phyloP scores from a whole-genome alignment of 768 basidiomycete species.

The Cytidiella melzeri region DNA sequence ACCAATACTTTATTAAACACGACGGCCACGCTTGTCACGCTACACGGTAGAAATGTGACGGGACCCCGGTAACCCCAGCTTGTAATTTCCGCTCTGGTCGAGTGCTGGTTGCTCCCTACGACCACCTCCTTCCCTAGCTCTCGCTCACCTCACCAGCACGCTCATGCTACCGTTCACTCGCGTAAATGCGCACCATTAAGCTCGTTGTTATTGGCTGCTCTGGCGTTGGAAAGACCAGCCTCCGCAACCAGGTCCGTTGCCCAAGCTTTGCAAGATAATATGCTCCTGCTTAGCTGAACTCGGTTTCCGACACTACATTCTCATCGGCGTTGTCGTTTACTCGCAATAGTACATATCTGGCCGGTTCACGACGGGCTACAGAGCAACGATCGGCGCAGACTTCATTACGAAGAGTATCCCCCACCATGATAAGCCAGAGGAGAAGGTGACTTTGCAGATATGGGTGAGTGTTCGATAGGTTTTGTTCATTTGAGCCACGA shows the following conservation, averaged over 20 bases:
- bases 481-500: too few relatives aligned
- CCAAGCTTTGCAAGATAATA: background rate
- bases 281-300: constrained; percentile 2
- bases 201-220: constrained; percentile 77
- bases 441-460: constrained; percentile 63
- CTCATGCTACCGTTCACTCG: too few relatives aligned
- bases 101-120: background rate
- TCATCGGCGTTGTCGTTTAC: background rate
- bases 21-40: too few relatives aligned
- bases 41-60: too few relatives aligned
- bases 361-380: constrained; percentile 68
- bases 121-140: background rate
- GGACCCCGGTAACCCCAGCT: too few relatives aligned
- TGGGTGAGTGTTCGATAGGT: constrained; percentile 37
- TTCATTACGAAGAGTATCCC: constrained; percentile 74
- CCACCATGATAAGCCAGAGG: constrained; percentile 47
- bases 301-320: background rate
- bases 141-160: too few relatives aligned
- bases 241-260: constrained; percentile 60
- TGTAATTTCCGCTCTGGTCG: background rate
- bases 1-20: background rate
- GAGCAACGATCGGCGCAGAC: constrained; percentile 87
- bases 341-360: constrained; percentile 61
- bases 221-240: constrained; percentile 80
- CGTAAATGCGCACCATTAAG: constrained; percentile 65